These are phyloP conservation scores for Parietaria judaica DNA, from an alignment of 306 rosid genomes.

Conservation along the genomic window DNA sequence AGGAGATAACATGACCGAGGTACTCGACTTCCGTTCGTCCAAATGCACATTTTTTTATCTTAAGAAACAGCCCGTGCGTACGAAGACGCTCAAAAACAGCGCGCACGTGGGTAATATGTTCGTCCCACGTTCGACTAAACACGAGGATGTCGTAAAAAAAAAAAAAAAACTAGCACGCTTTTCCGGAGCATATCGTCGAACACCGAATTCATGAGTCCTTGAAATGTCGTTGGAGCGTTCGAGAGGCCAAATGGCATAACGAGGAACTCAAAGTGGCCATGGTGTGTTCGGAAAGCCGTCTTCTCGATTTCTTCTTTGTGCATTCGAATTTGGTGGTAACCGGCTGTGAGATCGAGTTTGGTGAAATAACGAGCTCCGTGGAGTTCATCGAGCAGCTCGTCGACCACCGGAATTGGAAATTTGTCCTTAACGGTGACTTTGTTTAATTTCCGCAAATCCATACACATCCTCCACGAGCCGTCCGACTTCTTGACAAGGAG, in stretches of 20 bases:
- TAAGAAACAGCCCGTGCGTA: neutral
- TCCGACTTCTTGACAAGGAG: too few relatives aligned
- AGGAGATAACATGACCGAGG: neutral
- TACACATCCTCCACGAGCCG: neutral
- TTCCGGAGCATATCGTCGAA: neutral
- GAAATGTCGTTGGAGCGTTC: neutral
- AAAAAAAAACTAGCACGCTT: neutral
- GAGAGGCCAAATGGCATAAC: neutral
- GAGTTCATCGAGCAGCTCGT: too few relatives aligned
- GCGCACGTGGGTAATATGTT: neutral
- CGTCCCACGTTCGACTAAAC: neutral
- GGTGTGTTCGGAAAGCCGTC: neutral
- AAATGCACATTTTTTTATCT: neutral
- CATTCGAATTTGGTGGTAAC: neutral
- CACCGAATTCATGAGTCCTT: neutral
- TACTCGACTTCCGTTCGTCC: neutral
- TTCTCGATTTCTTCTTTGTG: neutral
- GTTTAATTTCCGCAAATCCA: too few relatives aligned
- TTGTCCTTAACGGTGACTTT: too few relatives aligned
- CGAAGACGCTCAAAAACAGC: neutral
- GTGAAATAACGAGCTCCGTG: too few relatives aligned
- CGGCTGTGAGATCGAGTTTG: too few relatives aligned
- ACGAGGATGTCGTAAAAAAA: neutral
- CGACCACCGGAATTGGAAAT: too few relatives aligned
- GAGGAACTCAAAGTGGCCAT: neutral